A percentile compares a stretch with the other conserved stretches of the same genome.
Conservation (phyloP, 306 rosid genomes). For the Corylus avellana region DNA sequence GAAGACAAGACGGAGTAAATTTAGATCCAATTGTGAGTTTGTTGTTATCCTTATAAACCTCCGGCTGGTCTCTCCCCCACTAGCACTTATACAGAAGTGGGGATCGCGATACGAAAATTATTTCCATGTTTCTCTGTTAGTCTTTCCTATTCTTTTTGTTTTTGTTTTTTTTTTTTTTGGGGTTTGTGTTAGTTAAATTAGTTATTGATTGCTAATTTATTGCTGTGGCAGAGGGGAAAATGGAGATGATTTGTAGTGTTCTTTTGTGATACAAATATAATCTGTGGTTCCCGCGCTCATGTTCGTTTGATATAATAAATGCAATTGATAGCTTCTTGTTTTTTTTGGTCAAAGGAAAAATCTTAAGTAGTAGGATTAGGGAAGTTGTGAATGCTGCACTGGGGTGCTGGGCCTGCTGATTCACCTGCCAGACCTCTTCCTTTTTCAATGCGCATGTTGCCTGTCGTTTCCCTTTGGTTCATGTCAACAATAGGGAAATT, state of each 20-base stretch:
- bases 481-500: background rate
- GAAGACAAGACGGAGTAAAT: slow-evolving; percentile 84
- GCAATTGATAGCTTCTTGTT: background rate
- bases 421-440: background rate
- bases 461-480: background rate
- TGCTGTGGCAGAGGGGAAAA: background rate
- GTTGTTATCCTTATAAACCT: slow-evolving; percentile 29
- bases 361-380: background rate
- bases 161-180: slow-evolving; percentile 8
- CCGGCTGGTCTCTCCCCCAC: slow-evolving; percentile 21
- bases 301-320: background rate
- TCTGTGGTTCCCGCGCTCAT: background rate
- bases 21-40: slow-evolving; percentile 26
- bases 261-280: background rate
- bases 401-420: background rate
- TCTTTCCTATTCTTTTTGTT: slow-evolving; percentile 7
- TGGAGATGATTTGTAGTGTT: slow-evolving; percentile 1
- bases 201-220: slow-evolving; percentile 10
- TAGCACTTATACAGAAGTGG: slow-evolving; percentile 11
- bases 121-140: background rate
- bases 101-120: slow-evolving; percentile 5
- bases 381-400: background rate
- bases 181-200: slow-evolving; percentile 19
- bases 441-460: background rate
- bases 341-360: background rate